Evolutionary conservation across 352 stramenopile species (phyloP).

Genomic region (Pythium plurisporium): DNA sequence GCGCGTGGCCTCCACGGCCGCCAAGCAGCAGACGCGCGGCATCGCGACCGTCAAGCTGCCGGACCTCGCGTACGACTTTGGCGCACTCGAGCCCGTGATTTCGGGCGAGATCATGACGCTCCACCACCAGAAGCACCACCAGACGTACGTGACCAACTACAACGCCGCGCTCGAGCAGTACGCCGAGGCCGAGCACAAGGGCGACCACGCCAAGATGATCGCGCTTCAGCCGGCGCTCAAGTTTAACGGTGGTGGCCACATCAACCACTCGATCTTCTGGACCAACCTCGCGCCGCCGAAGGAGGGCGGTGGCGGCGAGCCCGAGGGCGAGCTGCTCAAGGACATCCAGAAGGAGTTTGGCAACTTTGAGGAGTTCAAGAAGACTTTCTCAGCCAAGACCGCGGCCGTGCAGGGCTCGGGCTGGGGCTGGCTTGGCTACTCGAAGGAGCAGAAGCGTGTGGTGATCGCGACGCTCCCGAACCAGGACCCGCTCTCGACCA

Average conservation of each 20-base stretch:
- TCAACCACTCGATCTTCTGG: constrained; percentile 99
- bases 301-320: constrained; percentile 75
- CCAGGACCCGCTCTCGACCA: constrained; percentile 95
- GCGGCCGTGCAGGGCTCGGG: constrained; percentile 95
- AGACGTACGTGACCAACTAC: constrained; percentile 96
- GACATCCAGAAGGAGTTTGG: constrained; percentile 92
- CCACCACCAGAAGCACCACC: constrained; percentile 97
- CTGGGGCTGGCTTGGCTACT: constrained; percentile 97
- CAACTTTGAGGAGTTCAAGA: constrained; percentile 91
- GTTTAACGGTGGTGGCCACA: constrained; percentile 97
- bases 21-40: constrained; percentile 24
- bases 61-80: constrained; percentile 85
- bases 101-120: constrained; percentile 90
- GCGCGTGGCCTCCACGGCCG: constrained; percentile 4
- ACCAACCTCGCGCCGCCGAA: constrained; percentile 90
- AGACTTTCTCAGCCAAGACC: constrained; percentile 81
- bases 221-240: constrained; percentile 90
- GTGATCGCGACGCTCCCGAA: constrained; percentile 90
- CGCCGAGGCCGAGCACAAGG: constrained; percentile 80
- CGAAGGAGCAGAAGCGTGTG: constrained; percentile 80
- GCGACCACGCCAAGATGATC: constrained; percentile 90
- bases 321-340: constrained; percentile 77
- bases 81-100: constrained; percentile 85
- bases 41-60: constrained; percentile 77
- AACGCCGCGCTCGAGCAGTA: constrained; percentile 93